A percentile compares a stretch with the other conserved stretches of the same genome.
phyloP scores from a whole-genome alignment of 306 rosid species.

The Arachis stenosperma region DNA sequence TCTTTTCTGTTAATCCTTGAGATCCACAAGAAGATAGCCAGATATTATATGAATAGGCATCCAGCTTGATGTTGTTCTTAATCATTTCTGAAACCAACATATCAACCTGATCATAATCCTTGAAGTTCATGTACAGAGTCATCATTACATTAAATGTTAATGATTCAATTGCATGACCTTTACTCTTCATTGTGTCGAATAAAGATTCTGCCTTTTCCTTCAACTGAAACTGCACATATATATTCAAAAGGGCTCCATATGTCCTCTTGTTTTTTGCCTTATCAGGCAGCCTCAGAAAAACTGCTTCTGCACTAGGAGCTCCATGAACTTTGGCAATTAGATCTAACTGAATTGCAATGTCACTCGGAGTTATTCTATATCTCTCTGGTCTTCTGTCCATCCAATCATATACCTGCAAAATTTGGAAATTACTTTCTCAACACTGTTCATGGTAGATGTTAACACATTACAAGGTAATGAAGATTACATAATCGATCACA shows the following conservation, averaged over 20 bases:
- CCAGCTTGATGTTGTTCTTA: conserved; percentile 65
- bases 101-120: conserved; percentile 81
- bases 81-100: conserved; percentile 75
- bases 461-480: conserved; percentile 23
- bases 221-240: conserved; percentile 60
- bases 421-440: conserved; percentile 19
- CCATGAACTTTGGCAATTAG: conserved; percentile 81
- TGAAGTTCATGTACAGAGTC: conserved; percentile 89
- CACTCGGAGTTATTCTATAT: conserved; percentile 76
- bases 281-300: conserved; percentile 62
- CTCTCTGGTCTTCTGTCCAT: conserved; percentile 83
- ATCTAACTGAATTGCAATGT: conserved; percentile 89
- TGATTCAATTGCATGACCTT: conserved; percentile 62
- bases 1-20: conserved; percentile 68
- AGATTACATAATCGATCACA: background rate
- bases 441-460: conserved; percentile 6
- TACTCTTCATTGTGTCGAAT: conserved; percentile 74
- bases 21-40: conserved; percentile 90
- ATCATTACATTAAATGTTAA: conserved; percentile 96
- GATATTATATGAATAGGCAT: conserved; percentile 85
- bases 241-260: conserved; percentile 87
- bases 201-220: conserved; percentile 82
- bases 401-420: conserved; percentile 87
- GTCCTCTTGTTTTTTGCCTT: conserved; percentile 68
- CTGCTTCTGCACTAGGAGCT: conserved; percentile 72